Evolutionary conservation across 257 asterid species (phyloP).

Genomic region (Marsdenia floribunda): DNA sequence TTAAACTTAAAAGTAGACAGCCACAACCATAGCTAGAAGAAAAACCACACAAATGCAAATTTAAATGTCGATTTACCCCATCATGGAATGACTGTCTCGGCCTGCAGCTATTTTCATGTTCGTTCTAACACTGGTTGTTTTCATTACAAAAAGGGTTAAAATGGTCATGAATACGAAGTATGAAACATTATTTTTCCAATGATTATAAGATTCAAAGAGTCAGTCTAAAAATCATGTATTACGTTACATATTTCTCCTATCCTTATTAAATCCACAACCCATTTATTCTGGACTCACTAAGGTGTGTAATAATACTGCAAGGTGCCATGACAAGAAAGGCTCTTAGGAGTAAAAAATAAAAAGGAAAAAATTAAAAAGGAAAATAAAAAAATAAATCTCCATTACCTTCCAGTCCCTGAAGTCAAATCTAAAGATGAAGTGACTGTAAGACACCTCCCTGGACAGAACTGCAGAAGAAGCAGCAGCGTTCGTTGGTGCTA

Average conservation of each 20-base stretch:
- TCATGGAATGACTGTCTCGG: neutral
- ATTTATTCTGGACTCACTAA: neutral
- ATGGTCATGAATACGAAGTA: neutral
- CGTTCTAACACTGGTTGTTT: neutral
- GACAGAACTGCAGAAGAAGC: conserved; percentile 58
- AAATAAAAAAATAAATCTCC: neutral
- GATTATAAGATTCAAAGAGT: neutral
- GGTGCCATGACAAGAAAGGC: neutral
- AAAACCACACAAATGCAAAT: neutral
- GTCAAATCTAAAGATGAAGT: conserved; percentile 80
- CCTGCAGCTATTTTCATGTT: neutral
- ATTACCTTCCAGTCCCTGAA: conserved; percentile 87
- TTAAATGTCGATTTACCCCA: neutral
- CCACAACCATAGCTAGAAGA: neutral
- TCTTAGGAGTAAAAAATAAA: neutral
- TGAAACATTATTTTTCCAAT: neutral
- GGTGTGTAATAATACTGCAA: neutral
- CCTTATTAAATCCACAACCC: neutral
- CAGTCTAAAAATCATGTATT: neutral
- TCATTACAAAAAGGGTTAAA: neutral
- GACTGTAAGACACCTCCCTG: conserved; percentile 62
- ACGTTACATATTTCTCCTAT: neutral
- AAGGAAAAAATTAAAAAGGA: neutral
- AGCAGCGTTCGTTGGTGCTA: conserved; percentile 91
- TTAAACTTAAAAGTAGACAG: neutral